Base-by-base conservation (phyloP, 2,329 filamentous ascomycete genomes). In the Lizonia empirigonia region DNA sequence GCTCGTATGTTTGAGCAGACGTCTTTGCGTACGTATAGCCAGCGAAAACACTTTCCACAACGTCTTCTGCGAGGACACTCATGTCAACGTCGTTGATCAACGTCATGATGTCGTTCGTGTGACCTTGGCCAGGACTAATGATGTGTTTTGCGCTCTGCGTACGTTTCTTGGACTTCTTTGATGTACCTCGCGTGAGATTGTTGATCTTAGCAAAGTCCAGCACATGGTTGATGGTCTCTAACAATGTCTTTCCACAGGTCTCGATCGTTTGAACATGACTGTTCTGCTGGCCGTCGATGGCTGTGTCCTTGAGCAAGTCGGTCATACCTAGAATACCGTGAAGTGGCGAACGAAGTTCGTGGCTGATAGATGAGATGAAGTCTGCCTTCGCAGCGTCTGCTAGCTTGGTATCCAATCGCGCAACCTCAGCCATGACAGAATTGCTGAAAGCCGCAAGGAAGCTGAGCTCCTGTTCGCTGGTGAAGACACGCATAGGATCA, bases 331-430 rank as follows among this genome's bases (percentile, higher is more conserved):
- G 69, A 24, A 86, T 80, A 2, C 84, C 84, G 47, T 87, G 84
- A 0, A 87, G 71, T 0, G 84, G 84, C 2, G 80, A 84, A 4
- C 84, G 76, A 12, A 87, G 69, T 62, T 87, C 84, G 59, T 87
- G 84, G 3, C 80, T 84, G 5, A 87, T 78, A 1, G 80, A 85
- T 0, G 81, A 80, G 7, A 87, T 77, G 27, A 85, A 80, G 49
- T 85, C 82, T 1, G 79, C 78, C 62, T 85, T 85, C 33, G 82
- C 81, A 38, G 64, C 61, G 39, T 74, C 71, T 13, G 71, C 70
- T 7, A 69, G 47, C 18, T 70, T 70, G n/a, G 70, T 71, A 32
- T 75, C 70, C 6, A 75, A 37, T 13, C 71, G 64, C 34, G 70
- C 67, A 3, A 75, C 64, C 36, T 74, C 73, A 7, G 68, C 68